Evolutionary conservation across 371 early-diverging fungal species (phyloP), one percentile per base, ranked within the genome.

Genomic region (Gilbertella persicaria): DNA sequence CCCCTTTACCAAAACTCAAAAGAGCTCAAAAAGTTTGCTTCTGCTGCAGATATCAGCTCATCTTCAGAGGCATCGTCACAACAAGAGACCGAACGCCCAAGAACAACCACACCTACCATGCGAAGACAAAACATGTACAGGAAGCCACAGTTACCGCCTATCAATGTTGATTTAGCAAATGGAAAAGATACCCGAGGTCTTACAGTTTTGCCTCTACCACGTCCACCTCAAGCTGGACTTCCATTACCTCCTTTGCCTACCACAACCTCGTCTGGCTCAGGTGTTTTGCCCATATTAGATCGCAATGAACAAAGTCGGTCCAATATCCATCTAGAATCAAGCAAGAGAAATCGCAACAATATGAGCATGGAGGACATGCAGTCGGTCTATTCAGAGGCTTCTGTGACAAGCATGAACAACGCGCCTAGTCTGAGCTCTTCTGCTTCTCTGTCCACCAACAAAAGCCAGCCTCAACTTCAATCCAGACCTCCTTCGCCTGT

Each of bases 401-500:
- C 69, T 4, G 37, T 40, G 1, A 35, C 54, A 17, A 66, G 66
- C 23, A 52, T 55, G 9, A 48, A 51, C 20, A 66, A 50, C 20
- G 72, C 72, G 2, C 68, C 72, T 7, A 71, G 72, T 23, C 58
- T 71, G 4, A 65, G 63, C 23, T 71, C 72, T 4, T 58, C 65
- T 30, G 58, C 57, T 7, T 60, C 65, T 2, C 46, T 60, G 1
- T 62, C 63, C 1, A 60, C 72, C 1, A 60, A 63, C 10, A 47
- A 54, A 29, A 51, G 53, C 20, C 61, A 62, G 7, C 59, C 50
- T 0, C 42, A 53, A 14, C 50, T 72, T 14, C 66, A 59, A 21
- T 72, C 73, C 1, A 47, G 69, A 45, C 73, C 73, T 2, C 62
- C 69, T 2, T 69, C 69, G 5, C 69, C 69, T 19, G 73, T 61